These are phyloP conservation scores for Rhizophora mangle DNA, from an alignment of 345 rosid species.

Conservation along the genomic window DNA sequence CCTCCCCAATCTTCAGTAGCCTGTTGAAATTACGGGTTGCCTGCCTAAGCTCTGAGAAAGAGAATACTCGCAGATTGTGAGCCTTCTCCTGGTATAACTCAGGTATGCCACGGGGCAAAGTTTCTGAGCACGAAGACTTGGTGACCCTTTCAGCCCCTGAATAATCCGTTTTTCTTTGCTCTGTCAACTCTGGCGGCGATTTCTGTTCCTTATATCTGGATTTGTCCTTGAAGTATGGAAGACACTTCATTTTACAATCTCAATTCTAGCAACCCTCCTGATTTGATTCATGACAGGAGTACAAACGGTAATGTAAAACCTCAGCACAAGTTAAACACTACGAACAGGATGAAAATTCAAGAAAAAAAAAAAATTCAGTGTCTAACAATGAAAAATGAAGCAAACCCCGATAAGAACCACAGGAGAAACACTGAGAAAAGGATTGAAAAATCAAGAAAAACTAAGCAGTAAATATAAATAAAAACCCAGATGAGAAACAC, in stretches of 20 bases:
- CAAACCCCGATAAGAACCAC: too few species aligned
- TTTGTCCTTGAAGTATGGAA: slow-evolving; percentile 49
- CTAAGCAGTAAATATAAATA: too few species aligned
- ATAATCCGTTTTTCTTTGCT: slow-evolving; percentile 13
- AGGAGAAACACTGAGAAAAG: too few species aligned
- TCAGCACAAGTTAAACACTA: too few species aligned
- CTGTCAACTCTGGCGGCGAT: slow-evolving; percentile 53
- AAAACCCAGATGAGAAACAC: not conserved
- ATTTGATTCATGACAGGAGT: not conserved
- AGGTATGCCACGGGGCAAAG: slow-evolving; percentile 60
- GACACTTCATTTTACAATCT: slow-evolving; percentile 47
- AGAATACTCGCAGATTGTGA: slow-evolving; percentile 60
- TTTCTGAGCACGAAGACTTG: slow-evolving; percentile 46
- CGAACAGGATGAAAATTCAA: too few species aligned
- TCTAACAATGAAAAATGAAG: too few species aligned
- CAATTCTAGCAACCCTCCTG: not conserved
- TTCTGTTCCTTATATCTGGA: slow-evolving; percentile 32
- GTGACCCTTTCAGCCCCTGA: slow-evolving; percentile 24
- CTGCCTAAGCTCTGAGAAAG: slow-evolving; percentile 61
- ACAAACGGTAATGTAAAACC: too few species aligned
- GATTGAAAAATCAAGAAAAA: too few species aligned
- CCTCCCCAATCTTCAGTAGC: slow-evolving; percentile 75
- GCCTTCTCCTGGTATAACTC: slow-evolving; percentile 65
- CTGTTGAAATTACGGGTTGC: slow-evolving; percentile 68
- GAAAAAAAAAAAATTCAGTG: too few species aligned